Evolutionary conservation across 192 early-diverging fungal genomes (phyloP).

Genomic region (Kickxella alabastrina): DNA sequence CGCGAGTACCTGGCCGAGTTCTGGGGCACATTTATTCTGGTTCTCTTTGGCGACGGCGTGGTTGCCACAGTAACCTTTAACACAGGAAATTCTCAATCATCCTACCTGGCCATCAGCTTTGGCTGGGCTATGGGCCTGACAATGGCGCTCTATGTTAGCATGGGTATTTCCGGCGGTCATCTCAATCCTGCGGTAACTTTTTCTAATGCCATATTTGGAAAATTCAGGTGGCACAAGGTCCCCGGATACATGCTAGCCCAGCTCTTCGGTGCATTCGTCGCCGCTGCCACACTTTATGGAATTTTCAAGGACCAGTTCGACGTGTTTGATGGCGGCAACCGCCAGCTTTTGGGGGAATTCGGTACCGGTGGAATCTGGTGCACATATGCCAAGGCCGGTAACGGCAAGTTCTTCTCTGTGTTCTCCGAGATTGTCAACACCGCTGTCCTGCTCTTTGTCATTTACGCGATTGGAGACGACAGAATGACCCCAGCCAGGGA

Average conservation of each 20-base stretch:
- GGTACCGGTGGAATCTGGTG: constrained; percentile 66
- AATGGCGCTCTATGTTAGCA: constrained; percentile 60
- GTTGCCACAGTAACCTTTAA: constrained; percentile 53
- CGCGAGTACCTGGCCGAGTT: constrained; percentile 72
- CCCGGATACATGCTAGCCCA: constrained; percentile 63
- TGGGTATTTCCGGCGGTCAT: constrained; percentile 71
- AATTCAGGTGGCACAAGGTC: constrained; percentile 68
- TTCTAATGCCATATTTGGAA: constrained; percentile 60
- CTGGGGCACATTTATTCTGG: constrained; percentile 66
- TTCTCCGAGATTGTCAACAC: constrained; percentile 68
- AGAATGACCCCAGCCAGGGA: constrained; percentile 56
- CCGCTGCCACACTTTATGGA: constrained; percentile 64
- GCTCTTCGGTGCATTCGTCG: constrained; percentile 66
- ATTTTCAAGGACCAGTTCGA: constrained; percentile 61
- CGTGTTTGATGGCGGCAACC: constrained; percentile 53
- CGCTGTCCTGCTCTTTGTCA: constrained; percentile 59
- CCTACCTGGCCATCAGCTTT: constrained; percentile 57
- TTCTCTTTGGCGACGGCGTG: constrained; percentile 63
- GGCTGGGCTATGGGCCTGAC: constrained; percentile 64
- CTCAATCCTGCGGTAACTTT: constrained; percentile 76
- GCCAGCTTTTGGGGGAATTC: constrained; percentile 41
- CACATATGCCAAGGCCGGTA: constrained; percentile 57
- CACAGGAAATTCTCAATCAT: constrained; percentile 34
- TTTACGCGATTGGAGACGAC: constrained; percentile 61
- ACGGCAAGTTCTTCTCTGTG: constrained; percentile 55